Percentiles rank a stretch among this genome's conserved stretches.
Conservation (phyloP, 306 rosid species). For the Biancaea sappan region DNA sequence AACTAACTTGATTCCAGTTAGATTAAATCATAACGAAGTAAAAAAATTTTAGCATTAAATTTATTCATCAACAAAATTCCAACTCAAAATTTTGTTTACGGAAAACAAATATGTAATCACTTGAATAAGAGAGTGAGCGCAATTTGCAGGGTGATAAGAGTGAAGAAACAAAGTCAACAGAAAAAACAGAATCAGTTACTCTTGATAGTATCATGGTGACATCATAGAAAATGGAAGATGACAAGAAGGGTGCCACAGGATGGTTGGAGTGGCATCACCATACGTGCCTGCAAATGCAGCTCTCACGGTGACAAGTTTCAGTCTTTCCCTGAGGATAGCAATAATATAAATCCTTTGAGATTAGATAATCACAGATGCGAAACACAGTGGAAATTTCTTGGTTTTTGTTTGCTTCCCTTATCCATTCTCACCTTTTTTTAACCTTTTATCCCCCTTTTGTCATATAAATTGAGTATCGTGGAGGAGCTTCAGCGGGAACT, state of each 20-base stretch:
- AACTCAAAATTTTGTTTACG: no score
- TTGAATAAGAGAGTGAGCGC: no score
- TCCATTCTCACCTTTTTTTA: constrained; percentile 35
- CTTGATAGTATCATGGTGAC: constrained; percentile 29
- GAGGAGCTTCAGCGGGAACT: constrained; percentile 31
- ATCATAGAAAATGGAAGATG: constrained; percentile 42
- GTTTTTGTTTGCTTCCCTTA: constrained; percentile 53
- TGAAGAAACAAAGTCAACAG: not conserved
- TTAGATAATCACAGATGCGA: constrained; percentile 16
- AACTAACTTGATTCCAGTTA: no score
- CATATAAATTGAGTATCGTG: constrained; percentile 58
- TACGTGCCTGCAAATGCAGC: constrained; percentile 67
- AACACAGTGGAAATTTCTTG: constrained; percentile 32
- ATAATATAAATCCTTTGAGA: constrained; percentile 24
- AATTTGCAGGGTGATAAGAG: no score
- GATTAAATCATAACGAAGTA: no score
- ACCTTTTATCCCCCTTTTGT: not conserved
- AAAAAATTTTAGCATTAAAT: no score
- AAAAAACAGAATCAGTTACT: constrained; percentile 23
- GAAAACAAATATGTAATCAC: no score
- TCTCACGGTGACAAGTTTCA: constrained; percentile 52
- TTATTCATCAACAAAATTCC: no score
- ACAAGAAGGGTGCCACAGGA: constrained; percentile 40
- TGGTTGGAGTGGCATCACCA: constrained; percentile 39
- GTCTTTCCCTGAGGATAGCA: constrained; percentile 40